Conservation (phyloP, 306 rosid species). For the Rosa rugosa region DNA sequence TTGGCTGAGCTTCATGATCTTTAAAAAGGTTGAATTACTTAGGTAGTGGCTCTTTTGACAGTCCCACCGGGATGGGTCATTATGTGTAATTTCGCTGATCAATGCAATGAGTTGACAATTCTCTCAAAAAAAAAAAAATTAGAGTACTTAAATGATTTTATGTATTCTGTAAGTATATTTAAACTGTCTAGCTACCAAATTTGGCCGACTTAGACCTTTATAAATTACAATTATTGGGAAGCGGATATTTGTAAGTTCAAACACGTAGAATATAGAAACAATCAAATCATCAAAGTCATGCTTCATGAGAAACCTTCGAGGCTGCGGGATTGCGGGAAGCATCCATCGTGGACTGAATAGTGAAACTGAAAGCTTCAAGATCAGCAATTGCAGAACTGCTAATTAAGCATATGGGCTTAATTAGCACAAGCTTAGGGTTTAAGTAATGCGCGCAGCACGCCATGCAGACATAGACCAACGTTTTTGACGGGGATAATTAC, state of each 20-base stretch:
- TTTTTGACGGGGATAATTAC: background rate
- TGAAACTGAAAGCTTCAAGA: background rate
- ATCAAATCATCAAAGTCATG: background rate
- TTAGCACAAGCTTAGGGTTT: background rate
- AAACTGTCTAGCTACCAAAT: background rate
- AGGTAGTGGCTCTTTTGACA: no score
- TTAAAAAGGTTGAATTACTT: no score
- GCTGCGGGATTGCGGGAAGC: background rate
- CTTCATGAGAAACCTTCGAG: background rate
- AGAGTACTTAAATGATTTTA: background rate
- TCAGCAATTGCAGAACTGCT: background rate
- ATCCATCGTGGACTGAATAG: conserved; percentile 9
- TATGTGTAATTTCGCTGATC: no score
- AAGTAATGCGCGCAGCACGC: background rate
- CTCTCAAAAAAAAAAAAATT: no score
- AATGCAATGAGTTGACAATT: no score
- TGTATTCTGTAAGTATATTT: background rate
- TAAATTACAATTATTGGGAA: background rate
- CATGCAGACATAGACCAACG: background rate
- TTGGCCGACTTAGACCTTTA: background rate
- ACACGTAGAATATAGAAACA: background rate
- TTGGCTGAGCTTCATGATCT: no score
- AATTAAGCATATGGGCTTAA: background rate
- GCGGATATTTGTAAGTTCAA: background rate
- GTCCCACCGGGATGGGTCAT: no score